Conservation (phyloP, 1,284 basidiomycete species). For the Microbotryum lychnidis-dioicae region DNA sequence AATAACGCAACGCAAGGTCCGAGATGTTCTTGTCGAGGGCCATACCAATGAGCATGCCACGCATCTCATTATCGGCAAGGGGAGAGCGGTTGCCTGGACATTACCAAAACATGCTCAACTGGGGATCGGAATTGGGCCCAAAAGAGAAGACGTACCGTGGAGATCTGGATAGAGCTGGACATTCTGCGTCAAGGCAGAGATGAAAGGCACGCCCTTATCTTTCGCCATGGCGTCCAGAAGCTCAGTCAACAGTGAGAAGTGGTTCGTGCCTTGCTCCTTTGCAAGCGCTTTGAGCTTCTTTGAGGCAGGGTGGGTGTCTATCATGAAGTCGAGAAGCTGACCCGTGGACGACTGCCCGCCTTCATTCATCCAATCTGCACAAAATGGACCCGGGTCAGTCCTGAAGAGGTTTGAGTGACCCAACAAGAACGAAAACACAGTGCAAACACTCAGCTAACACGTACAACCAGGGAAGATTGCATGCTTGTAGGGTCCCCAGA, state of each 20-base stretch:
- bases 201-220: constrained; percentile 43
- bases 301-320: constrained; percentile 84
- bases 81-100: constrained; percentile 82
- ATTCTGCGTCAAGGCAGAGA: constrained; percentile 73
- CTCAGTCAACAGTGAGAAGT: constrained; percentile 59
- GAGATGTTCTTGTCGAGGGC: constrained; percentile 66
- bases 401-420: neutral
- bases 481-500: constrained; percentile 94
- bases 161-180: constrained; percentile 92
- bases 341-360: constrained; percentile 97
- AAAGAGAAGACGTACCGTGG: constrained; percentile 38
- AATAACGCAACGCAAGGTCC: constrained; percentile 84
- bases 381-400: neutral
- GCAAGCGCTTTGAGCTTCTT: constrained; percentile 54
- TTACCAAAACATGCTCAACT: constrained; percentile 1
- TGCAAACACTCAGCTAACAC: constrained; percentile 2
- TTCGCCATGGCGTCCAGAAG: constrained; percentile 59
- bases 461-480: constrained; percentile 74
- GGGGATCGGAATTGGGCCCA: too few species aligned
- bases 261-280: constrained; percentile 43
- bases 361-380: constrained; percentile 79
- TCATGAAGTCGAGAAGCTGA: constrained; percentile 75
- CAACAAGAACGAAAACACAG: neutral
- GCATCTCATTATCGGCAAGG: constrained; percentile 86
- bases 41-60: constrained; percentile 81